Base-by-base conservation (phyloP, 305 asterid species). In the Ilex paraguariensis region DNA sequence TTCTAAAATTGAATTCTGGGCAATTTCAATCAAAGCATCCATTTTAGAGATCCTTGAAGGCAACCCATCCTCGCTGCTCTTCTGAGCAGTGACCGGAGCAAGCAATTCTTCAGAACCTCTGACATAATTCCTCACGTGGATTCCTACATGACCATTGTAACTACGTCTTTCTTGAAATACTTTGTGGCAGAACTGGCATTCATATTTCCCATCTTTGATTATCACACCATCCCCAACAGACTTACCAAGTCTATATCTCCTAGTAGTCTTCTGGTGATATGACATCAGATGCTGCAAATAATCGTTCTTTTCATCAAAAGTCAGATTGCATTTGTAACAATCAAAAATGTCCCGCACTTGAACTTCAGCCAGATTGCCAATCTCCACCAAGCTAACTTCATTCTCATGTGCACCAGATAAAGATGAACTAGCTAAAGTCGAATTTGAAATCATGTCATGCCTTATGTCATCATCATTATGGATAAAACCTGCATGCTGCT, bases 181-280 rank as follows among this genome's bases (percentile, higher is more conserved):
- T 83, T 88, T 87, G 80, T 91, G 97, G 77, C 98, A 88, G 78
- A 87, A 85, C 70, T 88, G 97, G 76, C 98, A 88, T 77, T 88
- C 95, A 56, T 72, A 92, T 75, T 87, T 85, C 52, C 96, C 95
- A 63, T 90, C 92, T 79, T 64, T 81, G 56, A 84, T 81, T 56
- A 93, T 86, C 65, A 86, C 94, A 39, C 94, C 96, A 60, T 90
- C 96, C 48, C 86, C 88, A 57, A 90, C 80, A 66, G 90, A 73
- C 6, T 78, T 74, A 81, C 95, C 88, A 53, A 81, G 60, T 67
- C 70, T 90, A 82, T 76, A 79, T 73, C 90, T 84, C 72, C 82
- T 93, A 28, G 92, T 84, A 59, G 96, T 81, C 77, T 79, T 91
- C 76, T 83, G 88, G 78, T 93, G 98, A 79, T 82, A 66, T 7